phyloP scores from a whole-genome alignment of 2,329 filamentous ascomycete genomes.

The Penicillium palitans region DNA sequence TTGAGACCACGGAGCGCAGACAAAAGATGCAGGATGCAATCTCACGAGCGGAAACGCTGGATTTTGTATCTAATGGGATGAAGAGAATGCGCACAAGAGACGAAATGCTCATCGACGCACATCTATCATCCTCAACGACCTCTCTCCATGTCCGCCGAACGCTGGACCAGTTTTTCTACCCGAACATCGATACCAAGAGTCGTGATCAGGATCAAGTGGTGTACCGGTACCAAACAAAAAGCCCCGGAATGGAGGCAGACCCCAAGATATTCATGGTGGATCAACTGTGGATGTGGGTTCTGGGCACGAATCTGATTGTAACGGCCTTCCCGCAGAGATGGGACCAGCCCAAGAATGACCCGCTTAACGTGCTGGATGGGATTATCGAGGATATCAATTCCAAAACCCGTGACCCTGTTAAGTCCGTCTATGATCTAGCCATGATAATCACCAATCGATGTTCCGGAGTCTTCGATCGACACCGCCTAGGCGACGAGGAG shows the following conservation, averaged over 20 bases:
- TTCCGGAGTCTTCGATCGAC: conserved; percentile 61
- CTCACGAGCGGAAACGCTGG: conserved; percentile 34
- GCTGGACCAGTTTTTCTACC: conserved; percentile 66
- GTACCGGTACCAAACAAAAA: conserved; percentile 56
- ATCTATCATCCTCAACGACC: conserved; percentile 38
- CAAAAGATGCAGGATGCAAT: conserved; percentile 60
- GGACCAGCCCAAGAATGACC: conserved; percentile 61
- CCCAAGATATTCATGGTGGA: conserved; percentile 68
- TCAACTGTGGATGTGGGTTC: conserved; percentile 66
- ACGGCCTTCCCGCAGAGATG: conserved; percentile 43
- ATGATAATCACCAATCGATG: conserved; percentile 62
- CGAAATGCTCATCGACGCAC: conserved; percentile 40
- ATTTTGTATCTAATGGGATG: conserved; percentile 22
- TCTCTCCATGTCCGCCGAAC: conserved; percentile 60
- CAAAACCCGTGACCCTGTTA: conserved; percentile 60
- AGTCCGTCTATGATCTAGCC: conserved; percentile 63
- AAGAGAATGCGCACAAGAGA: conserved; percentile 36
- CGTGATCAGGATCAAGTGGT: conserved; percentile 66
- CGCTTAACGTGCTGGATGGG: conserved; percentile 61
- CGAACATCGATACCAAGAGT: conserved; percentile 58
- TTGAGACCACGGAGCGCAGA: conserved; percentile 59
- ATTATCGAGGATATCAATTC: conserved; percentile 66
- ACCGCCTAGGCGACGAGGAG: conserved; percentile 58
- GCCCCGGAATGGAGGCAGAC: conserved; percentile 41
- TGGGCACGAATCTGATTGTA: conserved; percentile 60